Evolutionary conservation across 2,329 filamentous ascomycete genomes (phyloP).

Genomic region (Fusarium staphyleae): DNA sequence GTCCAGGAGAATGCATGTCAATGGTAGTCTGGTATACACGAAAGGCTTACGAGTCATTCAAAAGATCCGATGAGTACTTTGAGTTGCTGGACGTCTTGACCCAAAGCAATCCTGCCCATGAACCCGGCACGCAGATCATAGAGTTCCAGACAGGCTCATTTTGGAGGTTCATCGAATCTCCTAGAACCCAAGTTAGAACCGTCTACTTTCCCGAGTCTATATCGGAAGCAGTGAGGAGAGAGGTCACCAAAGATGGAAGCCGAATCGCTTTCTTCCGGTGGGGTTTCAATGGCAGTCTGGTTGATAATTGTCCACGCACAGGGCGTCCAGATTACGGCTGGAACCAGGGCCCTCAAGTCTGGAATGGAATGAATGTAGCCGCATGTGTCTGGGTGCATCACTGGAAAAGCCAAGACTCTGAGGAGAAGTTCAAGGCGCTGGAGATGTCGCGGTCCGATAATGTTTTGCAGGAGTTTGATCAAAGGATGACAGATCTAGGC

Average conservation of each 20-base stretch:
- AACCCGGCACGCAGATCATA: too few relatives aligned
- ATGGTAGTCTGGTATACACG: too few relatives aligned
- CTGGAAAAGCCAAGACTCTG: not conserved
- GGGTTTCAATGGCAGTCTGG: not conserved
- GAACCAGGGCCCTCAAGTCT: not conserved
- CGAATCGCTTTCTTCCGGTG: not conserved
- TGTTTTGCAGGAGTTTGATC: not conserved
- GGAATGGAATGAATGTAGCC: not conserved
- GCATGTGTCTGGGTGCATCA: not conserved
- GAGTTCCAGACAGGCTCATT: too few relatives aligned
- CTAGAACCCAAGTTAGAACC: not conserved
- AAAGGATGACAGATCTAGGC: not conserved
- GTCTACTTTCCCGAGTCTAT: not conserved
- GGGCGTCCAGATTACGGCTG: not conserved
- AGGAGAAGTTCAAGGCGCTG: not conserved
- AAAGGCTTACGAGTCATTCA: too few relatives aligned
- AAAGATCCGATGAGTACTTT: too few relatives aligned
- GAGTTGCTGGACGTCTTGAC: too few relatives aligned
- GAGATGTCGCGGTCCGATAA: not conserved
- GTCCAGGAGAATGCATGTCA: too few relatives aligned
- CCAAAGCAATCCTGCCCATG: too few relatives aligned
- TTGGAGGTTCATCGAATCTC: not conserved
- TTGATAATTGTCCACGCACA: not conserved
- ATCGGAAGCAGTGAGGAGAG: not conserved
- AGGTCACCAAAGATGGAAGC: not conserved